Evolutionary conservation across 331 rosid species (phyloP).

Genomic region (Arachis monticola): DNA sequence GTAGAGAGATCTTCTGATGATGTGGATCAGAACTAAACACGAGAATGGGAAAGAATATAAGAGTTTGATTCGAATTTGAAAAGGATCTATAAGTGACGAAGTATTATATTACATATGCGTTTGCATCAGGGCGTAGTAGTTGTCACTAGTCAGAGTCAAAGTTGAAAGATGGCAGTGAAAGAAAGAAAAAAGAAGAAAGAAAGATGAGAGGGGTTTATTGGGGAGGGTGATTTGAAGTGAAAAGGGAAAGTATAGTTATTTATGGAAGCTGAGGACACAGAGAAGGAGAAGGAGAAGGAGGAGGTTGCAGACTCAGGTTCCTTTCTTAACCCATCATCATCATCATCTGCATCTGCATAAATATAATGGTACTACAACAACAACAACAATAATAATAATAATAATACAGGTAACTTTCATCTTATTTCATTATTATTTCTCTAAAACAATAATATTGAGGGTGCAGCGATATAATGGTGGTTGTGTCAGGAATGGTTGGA

Average conservation of each 20-base stretch:
- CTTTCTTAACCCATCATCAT: constrained; percentile 6
- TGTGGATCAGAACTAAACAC: constrained; percentile 27
- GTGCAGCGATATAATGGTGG: constrained; percentile 47
- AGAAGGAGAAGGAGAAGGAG: constrained; percentile 17
- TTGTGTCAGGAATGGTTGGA: constrained; percentile 62
- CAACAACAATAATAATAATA: too few species aligned
- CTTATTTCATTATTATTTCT: neutral
- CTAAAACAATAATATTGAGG: constrained; percentile 23
- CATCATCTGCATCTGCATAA: neutral
- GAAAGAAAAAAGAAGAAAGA: neutral
- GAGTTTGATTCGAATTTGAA: constrained; percentile 1
- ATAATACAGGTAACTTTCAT: neutral
- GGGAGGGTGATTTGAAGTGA: constrained; percentile 54
- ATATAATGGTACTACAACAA: neutral
- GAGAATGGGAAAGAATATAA: constrained; percentile 30
- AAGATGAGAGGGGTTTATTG: constrained; percentile 39
- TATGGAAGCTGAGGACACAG: constrained; percentile 46
- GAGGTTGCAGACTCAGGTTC: neutral
- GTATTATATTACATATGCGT: constrained; percentile 42
- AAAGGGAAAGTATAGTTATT: constrained; percentile 51
- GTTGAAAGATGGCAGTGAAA: constrained; percentile 38
- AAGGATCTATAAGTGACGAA: constrained; percentile 14
- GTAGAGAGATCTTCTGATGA: constrained; percentile 31
- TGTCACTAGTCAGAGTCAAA: constrained; percentile 43
- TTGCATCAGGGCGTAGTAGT: constrained; percentile 32